Evolutionary conservation across 805 yeast genomes (phyloP), one percentile per base, ranked within the genome.

Genomic region (Saturnispora galanensis): DNA sequence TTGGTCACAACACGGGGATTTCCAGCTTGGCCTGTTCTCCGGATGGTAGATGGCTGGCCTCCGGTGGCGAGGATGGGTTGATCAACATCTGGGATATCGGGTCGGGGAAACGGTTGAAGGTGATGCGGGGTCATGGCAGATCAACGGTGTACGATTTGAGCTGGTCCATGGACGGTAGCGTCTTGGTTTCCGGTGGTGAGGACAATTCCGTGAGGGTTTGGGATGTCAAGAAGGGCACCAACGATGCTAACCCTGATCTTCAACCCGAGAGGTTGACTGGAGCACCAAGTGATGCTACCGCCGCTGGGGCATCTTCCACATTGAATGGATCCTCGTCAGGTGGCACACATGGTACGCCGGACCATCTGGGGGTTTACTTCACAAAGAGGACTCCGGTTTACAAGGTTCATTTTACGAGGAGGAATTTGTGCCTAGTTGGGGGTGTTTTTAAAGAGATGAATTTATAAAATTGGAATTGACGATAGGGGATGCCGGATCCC

Each of bases 81-180:
- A 84, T 93, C 31, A 82, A 83, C 58, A 72, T 93, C 34, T 93
- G 97, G 95, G 99, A 93, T 66, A 79, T 85, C 45, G 95, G 96
- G 2, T 76, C 89, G 2, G 97, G 97, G 17, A 74, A 95, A 52
- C 69, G 88, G 42, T 68, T 93, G 51, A 93, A 93, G 64, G 71
- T 85, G 9, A 86, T 93, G 97, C 76, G 86, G 47, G 98, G 98
- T 0, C 98, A 93, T 60, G 97, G 96, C 29, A 70, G 85, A 51
- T 76, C 84, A 29, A 79, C 95, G 2, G 81, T 93, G 34, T 83
- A 89, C 61, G 85, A 96, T 5, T 68, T 93, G 49, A 73, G 84
- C 4, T 90, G 87, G 62, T 82, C 90, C 33, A 75, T 76, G 54
- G 97, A 89, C 56, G 97, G 97, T 26, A 78, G 84, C 28, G 86